Conservation (phyloP, 345 rosid genomes). For the Abelmoschus esculentus region DNA sequence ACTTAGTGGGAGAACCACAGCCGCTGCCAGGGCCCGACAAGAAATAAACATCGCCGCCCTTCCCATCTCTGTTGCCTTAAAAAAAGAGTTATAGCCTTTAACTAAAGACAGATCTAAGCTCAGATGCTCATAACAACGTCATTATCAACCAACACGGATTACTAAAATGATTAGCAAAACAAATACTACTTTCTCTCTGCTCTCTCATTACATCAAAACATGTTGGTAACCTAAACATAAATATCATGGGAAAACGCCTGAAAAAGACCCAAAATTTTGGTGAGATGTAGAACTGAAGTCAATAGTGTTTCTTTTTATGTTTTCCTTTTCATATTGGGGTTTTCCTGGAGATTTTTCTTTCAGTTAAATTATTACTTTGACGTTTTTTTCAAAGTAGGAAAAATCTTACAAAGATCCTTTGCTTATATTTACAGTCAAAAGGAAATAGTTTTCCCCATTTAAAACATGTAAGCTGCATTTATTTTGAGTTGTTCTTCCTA, state of each 20-base stretch:
- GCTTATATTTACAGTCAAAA: neutral
- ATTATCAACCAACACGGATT: neutral
- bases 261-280: neutral
- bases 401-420: neutral
- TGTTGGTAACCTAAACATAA: too few species aligned
- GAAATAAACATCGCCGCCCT: neutral
- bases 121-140: neutral
- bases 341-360: neutral
- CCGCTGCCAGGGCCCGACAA: conserved; percentile 29
- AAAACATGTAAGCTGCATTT: neutral
- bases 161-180: neutral
- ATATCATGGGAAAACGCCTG: neutral
- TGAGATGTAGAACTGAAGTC: neutral
- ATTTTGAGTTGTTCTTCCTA: neutral
- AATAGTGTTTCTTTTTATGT: neutral
- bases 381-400: neutral
- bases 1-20: conserved; percentile 43
- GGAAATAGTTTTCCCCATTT: neutral
- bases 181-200: neutral
- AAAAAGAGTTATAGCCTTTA: neutral
- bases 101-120: neutral
- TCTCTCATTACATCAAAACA: neutral
- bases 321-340: neutral
- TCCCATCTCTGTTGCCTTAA: neutral
- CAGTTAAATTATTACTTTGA: neutral